Evolutionary conservation across 2,329 filamentous ascomycete genomes (phyloP).

Genomic region (Didymellaceae sp.): DNA sequence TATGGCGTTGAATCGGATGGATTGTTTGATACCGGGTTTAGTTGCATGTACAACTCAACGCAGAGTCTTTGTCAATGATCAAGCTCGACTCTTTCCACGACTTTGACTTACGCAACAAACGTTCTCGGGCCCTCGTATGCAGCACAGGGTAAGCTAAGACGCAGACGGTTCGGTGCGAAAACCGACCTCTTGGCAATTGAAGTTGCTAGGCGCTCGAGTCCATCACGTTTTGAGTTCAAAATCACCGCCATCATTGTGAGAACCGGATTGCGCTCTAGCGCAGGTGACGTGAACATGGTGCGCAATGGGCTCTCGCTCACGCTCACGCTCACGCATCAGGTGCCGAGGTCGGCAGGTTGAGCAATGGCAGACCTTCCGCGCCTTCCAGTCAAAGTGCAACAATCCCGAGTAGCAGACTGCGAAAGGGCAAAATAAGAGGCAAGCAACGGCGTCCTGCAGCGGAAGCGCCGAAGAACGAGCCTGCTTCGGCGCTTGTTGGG

Average conservation of each 20-base stretch:
- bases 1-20: slow-evolving; percentile 26
- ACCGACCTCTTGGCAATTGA: not conserved
- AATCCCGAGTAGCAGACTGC: slow-evolving; percentile 6
- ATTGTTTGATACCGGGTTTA: slow-evolving; percentile 13
- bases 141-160: no score
- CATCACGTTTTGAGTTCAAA: no score
- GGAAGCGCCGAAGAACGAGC: slow-evolving; percentile 8
- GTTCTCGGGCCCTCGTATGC: not conserved
- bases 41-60: slow-evolving; percentile 11
- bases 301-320: not conserved
- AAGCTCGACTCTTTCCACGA: not conserved
- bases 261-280: slow-evolving; percentile 9
- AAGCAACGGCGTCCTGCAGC: slow-evolving; percentile 10
- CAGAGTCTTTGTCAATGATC: slow-evolving; percentile 1
- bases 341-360: slow-evolving; percentile 12
- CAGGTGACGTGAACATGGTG: slow-evolving; percentile 18
- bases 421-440: slow-evolving; percentile 5
- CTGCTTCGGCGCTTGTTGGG: slow-evolving; percentile 11
- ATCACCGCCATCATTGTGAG: slow-evolving; percentile 6
- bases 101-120: not conserved
- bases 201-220: no score
- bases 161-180: not conserved
- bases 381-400: slow-evolving; percentile 3
- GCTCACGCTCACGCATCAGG: slow-evolving; percentile 8
- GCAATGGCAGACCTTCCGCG: not conserved